Percentiles rank a stretch among this genome's conserved stretches.
Evolutionary conservation across 1,284 basidiomycete species (phyloP).

Genomic region (Vanrija humicola): DNA sequence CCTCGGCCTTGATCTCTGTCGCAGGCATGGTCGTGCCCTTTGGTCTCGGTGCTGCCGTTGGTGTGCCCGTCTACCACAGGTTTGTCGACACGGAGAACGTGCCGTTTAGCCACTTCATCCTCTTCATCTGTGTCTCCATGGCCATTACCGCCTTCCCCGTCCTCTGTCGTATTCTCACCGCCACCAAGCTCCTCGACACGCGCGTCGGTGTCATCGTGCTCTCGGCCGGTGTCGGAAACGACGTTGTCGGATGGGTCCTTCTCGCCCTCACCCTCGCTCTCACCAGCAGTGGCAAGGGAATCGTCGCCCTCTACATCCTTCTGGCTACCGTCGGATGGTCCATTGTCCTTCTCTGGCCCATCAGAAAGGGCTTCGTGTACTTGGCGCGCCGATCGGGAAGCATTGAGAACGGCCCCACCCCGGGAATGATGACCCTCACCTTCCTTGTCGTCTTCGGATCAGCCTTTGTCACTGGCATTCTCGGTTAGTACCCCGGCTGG

Average conservation of each 20-base stretch:
- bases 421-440: constrained; percentile 70
- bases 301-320: constrained; percentile 77
- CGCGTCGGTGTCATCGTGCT: constrained; percentile 90
- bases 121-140: constrained; percentile 86
- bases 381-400: constrained; percentile 73
- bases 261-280: constrained; percentile 82
- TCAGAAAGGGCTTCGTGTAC: constrained; percentile 62
- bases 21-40: constrained; percentile 73
- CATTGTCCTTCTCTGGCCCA: constrained; percentile 69
- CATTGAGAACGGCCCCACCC: constrained; percentile 65
- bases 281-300: constrained; percentile 62
- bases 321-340: constrained; percentile 76
- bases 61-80: constrained; percentile 68
- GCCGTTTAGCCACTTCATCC: constrained; percentile 80
- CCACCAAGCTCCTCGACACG: constrained; percentile 73
- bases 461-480: constrained; percentile 84
- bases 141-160: constrained; percentile 93
- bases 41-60: constrained; percentile 75
- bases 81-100: constrained; percentile 65
- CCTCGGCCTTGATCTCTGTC: constrained; percentile 58
- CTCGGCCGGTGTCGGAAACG: constrained; percentile 90
- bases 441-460: constrained; percentile 69
- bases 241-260: constrained; percentile 62
- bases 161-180: constrained; percentile 67
- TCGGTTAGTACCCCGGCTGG: constrained; percentile 55